phyloP scores from a whole-genome alignment of 345 rosid species.

The Isatis tinctoria region DNA sequence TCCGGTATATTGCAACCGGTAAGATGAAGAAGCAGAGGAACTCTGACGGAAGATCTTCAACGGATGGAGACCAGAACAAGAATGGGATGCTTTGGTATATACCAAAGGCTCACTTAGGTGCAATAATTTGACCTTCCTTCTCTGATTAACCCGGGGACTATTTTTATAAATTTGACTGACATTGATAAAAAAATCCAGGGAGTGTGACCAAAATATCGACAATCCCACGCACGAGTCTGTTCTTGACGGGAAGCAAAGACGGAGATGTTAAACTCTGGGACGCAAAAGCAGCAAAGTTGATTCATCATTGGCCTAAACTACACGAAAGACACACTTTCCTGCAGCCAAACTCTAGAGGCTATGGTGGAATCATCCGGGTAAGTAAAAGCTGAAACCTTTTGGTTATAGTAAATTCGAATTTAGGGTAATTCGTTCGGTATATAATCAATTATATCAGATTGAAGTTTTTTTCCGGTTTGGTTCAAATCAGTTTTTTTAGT shows the following conservation, averaged over 20 bases:
- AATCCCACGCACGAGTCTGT: conserved; percentile 79
- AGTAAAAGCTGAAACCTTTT: neutral
- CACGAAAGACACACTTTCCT: conserved; percentile 85
- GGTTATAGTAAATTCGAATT: neutral
- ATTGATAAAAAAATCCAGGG: conserved; percentile 41
- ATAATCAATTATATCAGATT: neutral
- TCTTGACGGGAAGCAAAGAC: conserved; percentile 93
- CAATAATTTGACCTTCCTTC: neutral
- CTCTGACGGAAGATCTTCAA: conserved; percentile 38
- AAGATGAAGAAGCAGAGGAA: conserved; percentile 61
- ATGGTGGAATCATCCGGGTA: conserved; percentile 85
- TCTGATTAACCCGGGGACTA: neutral
- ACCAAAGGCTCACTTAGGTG: conserved; percentile 96
- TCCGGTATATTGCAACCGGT: conserved; percentile 87
- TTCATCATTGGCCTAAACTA: conserved; percentile 84
- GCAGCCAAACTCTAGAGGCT: conserved; percentile 79
- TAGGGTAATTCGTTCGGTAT: no score
- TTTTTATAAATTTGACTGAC: neutral
- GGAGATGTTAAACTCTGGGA: conserved; percentile 99
- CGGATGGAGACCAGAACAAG: conserved; percentile 48
- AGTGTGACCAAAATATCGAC: conserved; percentile 79
- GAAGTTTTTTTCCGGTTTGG: neutral
- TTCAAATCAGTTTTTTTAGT: neutral
- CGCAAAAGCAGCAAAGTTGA: conserved; percentile 70
- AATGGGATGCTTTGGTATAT: conserved; percentile 96